A percentile compares a stretch with the other conserved stretches of the same genome.
Conservation (phyloP, 495 filamentous ascomycete species). For the Delitschia confertaspora region DNA sequence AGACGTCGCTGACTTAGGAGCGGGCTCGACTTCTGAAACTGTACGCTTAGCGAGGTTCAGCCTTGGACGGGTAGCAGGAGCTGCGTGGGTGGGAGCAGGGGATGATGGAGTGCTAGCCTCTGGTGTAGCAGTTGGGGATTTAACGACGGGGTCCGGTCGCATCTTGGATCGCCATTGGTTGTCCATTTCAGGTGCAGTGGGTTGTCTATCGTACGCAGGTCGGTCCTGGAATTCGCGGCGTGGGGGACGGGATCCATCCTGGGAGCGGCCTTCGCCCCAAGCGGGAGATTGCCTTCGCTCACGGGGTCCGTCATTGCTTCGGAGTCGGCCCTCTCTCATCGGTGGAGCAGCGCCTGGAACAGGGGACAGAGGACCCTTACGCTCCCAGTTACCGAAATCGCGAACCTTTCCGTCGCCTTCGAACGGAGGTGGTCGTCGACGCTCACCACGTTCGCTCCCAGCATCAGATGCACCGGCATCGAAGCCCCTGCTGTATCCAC, state of each 20-base stretch:
- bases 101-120: constrained; percentile 61
- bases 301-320: constrained; percentile 53
- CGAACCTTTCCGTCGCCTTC: constrained; percentile 72
- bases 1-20: constrained; percentile 42
- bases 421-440: constrained; percentile 35
- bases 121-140: constrained; percentile 43
- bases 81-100: constrained; percentile 44
- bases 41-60: constrained; percentile 83
- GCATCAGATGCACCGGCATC: constrained; percentile 37
- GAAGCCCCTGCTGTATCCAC: constrained; percentile 36
- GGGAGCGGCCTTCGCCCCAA: constrained; percentile 76
- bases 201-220: constrained; percentile 49
- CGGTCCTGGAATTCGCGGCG: constrained; percentile 70
- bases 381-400: constrained; percentile 90
- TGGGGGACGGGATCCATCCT: constrained; percentile 75
- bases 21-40: constrained; percentile 59
- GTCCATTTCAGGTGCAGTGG: constrained; percentile 78
- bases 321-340: constrained; percentile 57
- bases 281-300: constrained; percentile 64
- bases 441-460: constrained; percentile 42
- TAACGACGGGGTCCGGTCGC: constrained; percentile 57
- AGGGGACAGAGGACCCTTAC: constrained; percentile 83
- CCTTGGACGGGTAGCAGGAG: constrained; percentile 57
- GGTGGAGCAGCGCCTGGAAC: constrained; percentile 44
- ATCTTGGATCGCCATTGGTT: constrained; percentile 79